Evolutionary conservation across 305 asterid genomes (phyloP).

Genomic region (Plantago coronopus): DNA sequence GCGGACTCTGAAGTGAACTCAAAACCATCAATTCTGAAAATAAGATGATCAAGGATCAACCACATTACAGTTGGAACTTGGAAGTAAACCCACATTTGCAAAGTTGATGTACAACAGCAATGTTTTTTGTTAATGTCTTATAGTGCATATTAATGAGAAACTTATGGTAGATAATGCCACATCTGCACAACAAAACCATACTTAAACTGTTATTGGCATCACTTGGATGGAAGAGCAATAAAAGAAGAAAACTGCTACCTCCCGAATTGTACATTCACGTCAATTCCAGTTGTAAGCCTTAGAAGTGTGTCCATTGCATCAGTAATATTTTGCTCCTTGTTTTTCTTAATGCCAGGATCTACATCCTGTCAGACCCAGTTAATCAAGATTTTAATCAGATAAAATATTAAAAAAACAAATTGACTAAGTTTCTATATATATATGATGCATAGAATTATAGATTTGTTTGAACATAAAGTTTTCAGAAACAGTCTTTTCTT

Average conservation of each 20-base stretch:
- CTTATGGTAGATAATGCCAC: conserved; percentile 3
- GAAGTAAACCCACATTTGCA: conserved; percentile 14
- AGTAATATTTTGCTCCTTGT: conserved; percentile 82
- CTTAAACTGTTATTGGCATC: neutral
- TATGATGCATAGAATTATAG: conserved; percentile 9
- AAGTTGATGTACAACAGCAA: conserved; percentile 7
- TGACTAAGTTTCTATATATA: conserved; percentile 20
- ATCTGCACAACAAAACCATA: neutral
- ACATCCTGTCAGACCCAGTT: conserved; percentile 47
- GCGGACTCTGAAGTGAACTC: conserved; percentile 97
- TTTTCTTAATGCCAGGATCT: conserved; percentile 72
- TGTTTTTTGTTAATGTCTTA: neutral
- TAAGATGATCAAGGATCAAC: conserved; percentile 20
- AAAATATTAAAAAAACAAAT: neutral
- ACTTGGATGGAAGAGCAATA: conserved; percentile 5
- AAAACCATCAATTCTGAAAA: conserved; percentile 77
- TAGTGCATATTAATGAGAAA: neutral
- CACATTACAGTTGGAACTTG: conserved; percentile 21
- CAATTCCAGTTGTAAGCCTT: conserved; percentile 93
- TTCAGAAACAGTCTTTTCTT: conserved; percentile 10
- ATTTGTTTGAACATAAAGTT: neutral
- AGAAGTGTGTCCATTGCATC: conserved; percentile 97
- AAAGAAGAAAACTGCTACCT: conserved; percentile 39
- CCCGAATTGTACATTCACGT: conserved; percentile 78
- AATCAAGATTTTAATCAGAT: conserved; percentile 23